Evolutionary conservation across 73 alveolate genomes (phyloP), one percentile per base, ranked within the genome.

Genomic region (Blepharisma stoltei): DNA sequence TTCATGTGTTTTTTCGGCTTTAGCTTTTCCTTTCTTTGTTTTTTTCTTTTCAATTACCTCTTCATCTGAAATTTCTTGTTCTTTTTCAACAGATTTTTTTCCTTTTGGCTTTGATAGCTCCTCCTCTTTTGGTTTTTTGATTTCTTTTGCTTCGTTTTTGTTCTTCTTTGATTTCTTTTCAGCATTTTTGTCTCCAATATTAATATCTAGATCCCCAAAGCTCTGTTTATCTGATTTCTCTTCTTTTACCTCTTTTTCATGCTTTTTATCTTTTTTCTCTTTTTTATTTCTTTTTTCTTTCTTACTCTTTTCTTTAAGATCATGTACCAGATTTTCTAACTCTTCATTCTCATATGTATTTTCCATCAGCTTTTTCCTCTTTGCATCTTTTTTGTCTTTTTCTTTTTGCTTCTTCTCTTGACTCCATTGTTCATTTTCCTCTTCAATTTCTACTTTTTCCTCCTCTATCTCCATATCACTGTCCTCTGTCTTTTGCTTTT

Each of bases 381-480:
- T 78, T 0, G 87, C 92, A 71, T 88, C 93, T 76, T 85, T 83
- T 55, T 86, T 88, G 4, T 70, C 81, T 55, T 88, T 79, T 23
- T 75, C 81, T 14, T 44, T 71, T 77, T 47, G 73, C 66, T 68
- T 70, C 32, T 77, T 48, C 45, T 49, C 78, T 23, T 48, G 71
- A 67, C 53, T 60, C 67, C 78, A 70, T 48, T 80, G 60, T 71
- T 85, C 87, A 82, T 41, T 81, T 71, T 55, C 87, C 82, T 88
- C 68, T 78, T 90, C 78, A 71, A 67, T 55, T 48, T 75, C 86
- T 32, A 5, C 52, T 60, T 77, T 54, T 78, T 54, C 46, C 67
- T 71, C 38, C 37, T 77, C 54, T 47, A 67, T 53, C 54, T 54
- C 81, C 47, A 65, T 71, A 27, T 78, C 45, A 25, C 48, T 70